phyloP scores from a whole-genome alignment of 208 protist species.

The Blechomonas ayalai region DNA sequence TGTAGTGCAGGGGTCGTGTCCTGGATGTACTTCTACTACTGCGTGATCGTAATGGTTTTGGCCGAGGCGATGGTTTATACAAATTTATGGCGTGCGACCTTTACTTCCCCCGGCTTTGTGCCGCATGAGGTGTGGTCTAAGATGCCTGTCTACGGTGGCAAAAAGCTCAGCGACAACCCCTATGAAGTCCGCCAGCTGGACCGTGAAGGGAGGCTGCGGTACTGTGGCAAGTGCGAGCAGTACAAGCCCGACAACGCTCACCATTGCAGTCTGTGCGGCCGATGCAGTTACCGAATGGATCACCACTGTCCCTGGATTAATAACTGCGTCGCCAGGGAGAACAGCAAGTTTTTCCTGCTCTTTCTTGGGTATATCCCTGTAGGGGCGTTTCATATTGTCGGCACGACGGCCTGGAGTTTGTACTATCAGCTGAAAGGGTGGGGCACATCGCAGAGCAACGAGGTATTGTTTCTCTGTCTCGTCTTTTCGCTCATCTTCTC shows the following conservation, averaged over 20 bases:
- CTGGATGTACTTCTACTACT: conserved; percentile 54
- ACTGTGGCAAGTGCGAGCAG: conserved; percentile 16
- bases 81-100: conserved; percentile 27
- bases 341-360: conserved; percentile 73
- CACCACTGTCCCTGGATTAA: conserved; percentile 89
- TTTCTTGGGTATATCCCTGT: conserved; percentile 69
- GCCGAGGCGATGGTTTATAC: conserved; percentile 47
- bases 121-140: conserved; percentile 16
- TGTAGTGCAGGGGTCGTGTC: conserved; percentile 24
- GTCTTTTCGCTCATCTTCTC: conserved; percentile 36
- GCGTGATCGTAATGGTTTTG: conserved; percentile 28
- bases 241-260: conserved; percentile 38
- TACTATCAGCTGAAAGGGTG: conserved; percentile 22
- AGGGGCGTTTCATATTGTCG: conserved; percentile 52
- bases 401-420: conserved; percentile 37
- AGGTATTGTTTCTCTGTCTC: conserved; percentile 7
- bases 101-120: conserved; percentile 26
- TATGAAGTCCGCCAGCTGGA: conserved; percentile 23
- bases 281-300: conserved; percentile 74
- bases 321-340: conserved; percentile 70
- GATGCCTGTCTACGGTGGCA: conserved; percentile 13
- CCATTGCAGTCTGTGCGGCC: conserved; percentile 60
- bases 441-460: conserved; percentile 9
- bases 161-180: conserved; percentile 15
- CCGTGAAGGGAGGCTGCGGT: conserved; percentile 15